Conservation (phyloP, 257 asterid genomes). For the Misopates orontium region DNA sequence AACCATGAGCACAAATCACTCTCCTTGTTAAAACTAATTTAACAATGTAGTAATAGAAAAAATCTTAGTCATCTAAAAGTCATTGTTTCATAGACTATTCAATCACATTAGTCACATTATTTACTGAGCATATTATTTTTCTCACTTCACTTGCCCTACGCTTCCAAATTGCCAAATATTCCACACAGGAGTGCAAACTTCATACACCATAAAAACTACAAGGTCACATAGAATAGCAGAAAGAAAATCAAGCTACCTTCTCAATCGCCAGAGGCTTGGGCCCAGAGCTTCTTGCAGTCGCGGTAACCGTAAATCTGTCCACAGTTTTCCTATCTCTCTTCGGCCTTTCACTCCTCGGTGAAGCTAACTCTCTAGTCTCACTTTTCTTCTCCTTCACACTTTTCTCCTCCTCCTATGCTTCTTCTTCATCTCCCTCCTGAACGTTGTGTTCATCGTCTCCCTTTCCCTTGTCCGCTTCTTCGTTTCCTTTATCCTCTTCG, state of each 20-base stretch:
- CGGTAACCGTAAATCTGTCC: constrained; percentile 59
- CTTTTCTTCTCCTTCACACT: constrained; percentile 29
- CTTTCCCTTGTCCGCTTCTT: constrained; percentile 23
- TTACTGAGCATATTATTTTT: too few species aligned
- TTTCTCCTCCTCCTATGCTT: constrained; percentile 29
- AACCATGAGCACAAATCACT: neutral
- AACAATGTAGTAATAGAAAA: neutral
- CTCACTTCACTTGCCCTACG: neutral
- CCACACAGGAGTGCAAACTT: neutral
- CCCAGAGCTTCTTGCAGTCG: constrained; percentile 35
- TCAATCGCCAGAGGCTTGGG: constrained; percentile 62
- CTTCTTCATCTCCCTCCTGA: constrained; percentile 23
- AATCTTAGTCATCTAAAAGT: neutral
- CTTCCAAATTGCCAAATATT: neutral
- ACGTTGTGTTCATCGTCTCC: constrained; percentile 25
- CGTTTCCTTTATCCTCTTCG: constrained; percentile 20
- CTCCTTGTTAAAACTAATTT: neutral
- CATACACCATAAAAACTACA: neutral
- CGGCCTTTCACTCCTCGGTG: constrained; percentile 65
- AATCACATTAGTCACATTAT: neutral
- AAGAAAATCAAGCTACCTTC: constrained; percentile 44
- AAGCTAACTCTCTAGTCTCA: constrained; percentile 31
- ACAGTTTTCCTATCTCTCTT: constrained; percentile 87
- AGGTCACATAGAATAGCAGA: neutral
- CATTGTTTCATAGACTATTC: neutral